A percentile compares a stretch with the other conserved stretches of the same genome.
Evolutionary conservation across 2,329 filamentous ascomycete species (phyloP).

Genomic region (Apiospora rasikravindrae): DNA sequence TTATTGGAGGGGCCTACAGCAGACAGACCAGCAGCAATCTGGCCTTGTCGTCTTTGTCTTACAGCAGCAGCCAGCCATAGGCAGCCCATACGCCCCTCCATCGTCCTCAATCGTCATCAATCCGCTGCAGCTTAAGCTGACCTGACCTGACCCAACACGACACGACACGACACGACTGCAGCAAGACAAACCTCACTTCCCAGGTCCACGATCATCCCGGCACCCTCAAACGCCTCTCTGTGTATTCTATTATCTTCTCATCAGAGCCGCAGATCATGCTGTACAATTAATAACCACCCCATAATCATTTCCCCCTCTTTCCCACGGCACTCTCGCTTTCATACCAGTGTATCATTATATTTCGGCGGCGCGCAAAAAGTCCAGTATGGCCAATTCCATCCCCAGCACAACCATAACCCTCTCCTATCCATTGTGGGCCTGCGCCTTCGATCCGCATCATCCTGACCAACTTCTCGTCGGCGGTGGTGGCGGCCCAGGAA

Average conservation of each 20-base stretch:
- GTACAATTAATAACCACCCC: neutral
- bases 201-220: neutral
- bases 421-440: slow-evolving; percentile 83
- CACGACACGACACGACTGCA: neutral
- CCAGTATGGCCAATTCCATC: slow-evolving; percentile 40
- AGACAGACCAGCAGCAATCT: neutral
- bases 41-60: neutral
- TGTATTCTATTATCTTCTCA: neutral
- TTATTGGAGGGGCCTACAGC: neutral
- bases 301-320: neutral
- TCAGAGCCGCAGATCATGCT: neutral
- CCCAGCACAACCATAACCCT: slow-evolving; percentile 68
- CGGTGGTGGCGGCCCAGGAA: slow-evolving; percentile 84
- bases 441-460: slow-evolving; percentile 86
- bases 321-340: neutral
- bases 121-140: neutral
- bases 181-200: neutral
- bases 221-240: neutral
- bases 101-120: slow-evolving; percentile 15
- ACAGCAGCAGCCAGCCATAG: neutral
- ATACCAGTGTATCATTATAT: neutral
- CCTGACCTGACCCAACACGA: neutral
- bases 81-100: neutral
- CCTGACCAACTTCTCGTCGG: slow-evolving; percentile 78
- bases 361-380: neutral